Evolutionary conservation across 23 red algal genomes (phyloP).

Genomic region (Gracilaria gracilis): DNA sequence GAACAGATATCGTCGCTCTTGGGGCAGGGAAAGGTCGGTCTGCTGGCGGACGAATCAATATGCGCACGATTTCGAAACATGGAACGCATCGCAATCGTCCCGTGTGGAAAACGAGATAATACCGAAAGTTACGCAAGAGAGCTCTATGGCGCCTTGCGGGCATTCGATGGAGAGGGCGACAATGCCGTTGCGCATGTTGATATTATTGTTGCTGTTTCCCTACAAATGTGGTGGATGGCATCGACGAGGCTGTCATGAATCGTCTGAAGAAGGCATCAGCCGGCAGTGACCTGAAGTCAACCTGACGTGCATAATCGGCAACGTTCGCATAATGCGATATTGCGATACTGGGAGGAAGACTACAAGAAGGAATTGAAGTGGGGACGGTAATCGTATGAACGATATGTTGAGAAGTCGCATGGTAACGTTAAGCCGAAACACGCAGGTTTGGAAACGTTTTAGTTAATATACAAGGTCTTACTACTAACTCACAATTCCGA

Average conservation of each 20-base stretch:
- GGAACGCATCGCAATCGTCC: slow-evolving; percentile 49
- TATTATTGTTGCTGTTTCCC: slow-evolving; percentile 81
- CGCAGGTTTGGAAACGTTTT: background rate
- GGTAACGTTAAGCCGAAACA: background rate
- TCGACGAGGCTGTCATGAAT: slow-evolving; percentile 88
- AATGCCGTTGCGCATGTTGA: slow-evolving; percentile 54
- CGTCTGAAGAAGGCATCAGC: slow-evolving; percentile 86
- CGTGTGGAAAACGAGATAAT: slow-evolving; percentile 35
- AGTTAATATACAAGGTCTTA: slow-evolving; percentile 4
- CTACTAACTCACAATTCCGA: slow-evolving; percentile 21
- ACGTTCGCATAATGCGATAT: background rate
- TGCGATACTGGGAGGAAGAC: too few species aligned
- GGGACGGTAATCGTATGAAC: background rate
- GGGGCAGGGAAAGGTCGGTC: slow-evolving; percentile 57
- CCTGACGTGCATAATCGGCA: background rate
- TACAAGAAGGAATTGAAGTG: too few species aligned
- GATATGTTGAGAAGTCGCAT: background rate
- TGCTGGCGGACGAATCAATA: slow-evolving; percentile 47
- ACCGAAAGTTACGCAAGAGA: slow-evolving; percentile 57
- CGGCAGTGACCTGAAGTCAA: slow-evolving; percentile 27
- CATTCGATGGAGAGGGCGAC: slow-evolving; percentile 61
- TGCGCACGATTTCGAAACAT: background rate
- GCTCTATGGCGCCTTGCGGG: slow-evolving; percentile 66
- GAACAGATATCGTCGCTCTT: background rate
- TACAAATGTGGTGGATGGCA: slow-evolving; percentile 55